These are phyloP conservation scores for Leccinellum rugosiceps DNA, from an alignment of 768 basidiomycete genomes.

Conservation along the genomic window DNA sequence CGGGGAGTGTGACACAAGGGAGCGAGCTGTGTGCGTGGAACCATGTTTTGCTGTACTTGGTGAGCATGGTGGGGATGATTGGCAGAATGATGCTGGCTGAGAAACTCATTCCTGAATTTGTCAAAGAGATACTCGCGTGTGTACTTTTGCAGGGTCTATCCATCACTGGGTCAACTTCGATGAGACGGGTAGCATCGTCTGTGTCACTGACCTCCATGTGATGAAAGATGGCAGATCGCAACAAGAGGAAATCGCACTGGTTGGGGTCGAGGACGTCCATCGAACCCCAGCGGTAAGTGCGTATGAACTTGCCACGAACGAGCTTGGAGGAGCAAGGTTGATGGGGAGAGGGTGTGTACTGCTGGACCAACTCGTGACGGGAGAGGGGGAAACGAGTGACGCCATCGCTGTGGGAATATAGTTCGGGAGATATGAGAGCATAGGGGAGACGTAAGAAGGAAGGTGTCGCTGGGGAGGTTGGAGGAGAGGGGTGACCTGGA, in stretches of 20 bases:
- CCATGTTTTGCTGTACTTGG: constrained; percentile 39
- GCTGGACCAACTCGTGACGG: constrained; percentile 69
- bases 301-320: constrained; percentile 59
- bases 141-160: constrained; percentile 80
- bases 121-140: constrained; percentile 81
- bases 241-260: constrained; percentile 77
- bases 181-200: constrained; percentile 7
- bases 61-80: constrained; percentile 43
- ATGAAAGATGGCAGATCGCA: constrained; percentile 79
- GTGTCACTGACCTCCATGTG: constrained; percentile 73
- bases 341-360: constrained; percentile 63
- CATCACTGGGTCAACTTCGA: constrained; percentile 19
- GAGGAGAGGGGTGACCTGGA: constrained; percentile 55
- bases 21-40: constrained; percentile 30
- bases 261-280: constrained; percentile 75
- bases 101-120: constrained; percentile 65
- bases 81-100: constrained; percentile 49
- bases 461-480: constrained; percentile 61
- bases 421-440: constrained; percentile 79
- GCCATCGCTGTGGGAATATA: constrained; percentile 82
- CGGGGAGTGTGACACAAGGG: constrained; percentile 40
- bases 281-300: constrained; percentile 80
- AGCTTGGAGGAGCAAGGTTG: constrained; percentile 44
- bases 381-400: constrained; percentile 54
- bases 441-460: constrained; percentile 72